phyloP scores from a whole-genome alignment of 1,284 basidiomycete species.

The Meira nashicola region DNA sequence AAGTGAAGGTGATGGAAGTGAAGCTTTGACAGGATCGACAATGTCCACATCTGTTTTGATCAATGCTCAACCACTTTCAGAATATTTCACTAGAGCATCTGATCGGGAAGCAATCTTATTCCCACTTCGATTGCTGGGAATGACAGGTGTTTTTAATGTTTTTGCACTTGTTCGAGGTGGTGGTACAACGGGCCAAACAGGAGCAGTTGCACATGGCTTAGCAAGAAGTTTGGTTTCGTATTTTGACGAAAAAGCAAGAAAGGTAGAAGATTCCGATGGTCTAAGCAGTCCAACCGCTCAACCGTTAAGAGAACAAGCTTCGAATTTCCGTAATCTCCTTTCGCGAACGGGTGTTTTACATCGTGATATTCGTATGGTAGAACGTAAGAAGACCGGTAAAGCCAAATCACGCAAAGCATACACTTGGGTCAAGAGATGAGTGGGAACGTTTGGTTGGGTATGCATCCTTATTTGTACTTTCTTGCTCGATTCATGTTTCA shows the following conservation, averaged over 20 bases:
- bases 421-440: constrained; percentile 20
- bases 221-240: constrained; percentile 65
- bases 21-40: constrained; percentile 41
- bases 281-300: too few species aligned
- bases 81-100: constrained; percentile 71
- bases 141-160: constrained; percentile 86
- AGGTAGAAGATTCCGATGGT: constrained; percentile 56
- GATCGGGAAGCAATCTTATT: constrained; percentile 77
- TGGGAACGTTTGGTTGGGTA: not conserved
- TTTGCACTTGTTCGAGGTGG: constrained; percentile 84
- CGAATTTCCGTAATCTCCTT: too few species aligned
- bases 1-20: constrained; percentile 12
- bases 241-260: constrained; percentile 22
- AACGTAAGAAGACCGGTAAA: constrained; percentile 90
- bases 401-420: constrained; percentile 80
- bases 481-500: too few species aligned
- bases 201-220: constrained; percentile 78
- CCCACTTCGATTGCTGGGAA: constrained; percentile 75
- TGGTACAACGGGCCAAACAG: constrained; percentile 82
- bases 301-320: too few species aligned
- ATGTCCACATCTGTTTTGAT: constrained; percentile 63
- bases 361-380: constrained; percentile 93
- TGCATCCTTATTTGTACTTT: too few species aligned
- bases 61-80: constrained; percentile 72
- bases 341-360: constrained; percentile 72